Percentiles rank a stretch among this genome's conserved stretches.
These are phyloP conservation scores for Cutaneotrichosporon dermatis DNA, from an alignment of 1,284 basidiomycete species.

Conservation along the genomic window DNA sequence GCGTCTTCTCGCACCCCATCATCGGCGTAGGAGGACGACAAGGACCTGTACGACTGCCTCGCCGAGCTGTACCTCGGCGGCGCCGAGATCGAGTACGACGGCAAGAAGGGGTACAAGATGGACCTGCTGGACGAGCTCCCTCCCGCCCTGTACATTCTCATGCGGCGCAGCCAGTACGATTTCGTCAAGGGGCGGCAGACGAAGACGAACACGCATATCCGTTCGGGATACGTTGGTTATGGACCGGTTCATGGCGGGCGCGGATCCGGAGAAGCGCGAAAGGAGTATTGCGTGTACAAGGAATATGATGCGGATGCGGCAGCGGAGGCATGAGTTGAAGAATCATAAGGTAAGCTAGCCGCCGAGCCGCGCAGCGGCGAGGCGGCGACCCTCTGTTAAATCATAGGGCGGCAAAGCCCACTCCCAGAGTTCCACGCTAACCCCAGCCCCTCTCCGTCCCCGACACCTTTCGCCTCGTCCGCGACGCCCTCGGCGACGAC, in stretches of 20 bases:
- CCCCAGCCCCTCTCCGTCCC: conserved; percentile 32
- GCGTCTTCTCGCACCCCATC: conserved; percentile 87
- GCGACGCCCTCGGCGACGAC: conserved; percentile 23
- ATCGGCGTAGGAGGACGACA: conserved; percentile 80
- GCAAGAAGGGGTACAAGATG: conserved; percentile 79
- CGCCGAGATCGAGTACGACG: conserved; percentile 82
- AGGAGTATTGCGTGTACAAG: conserved; percentile 65
- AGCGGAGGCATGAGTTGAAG: conserved; percentile 62
- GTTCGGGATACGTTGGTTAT: conserved; percentile 82
- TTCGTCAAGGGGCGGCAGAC: conserved; percentile 61
- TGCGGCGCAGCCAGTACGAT: conserved; percentile 97
- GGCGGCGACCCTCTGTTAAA: too few species aligned
- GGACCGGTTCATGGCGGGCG: conserved; percentile 83
- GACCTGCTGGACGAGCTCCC: conserved; percentile 82
- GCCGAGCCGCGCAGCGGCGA: too few species aligned
- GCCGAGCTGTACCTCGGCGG: conserved; percentile 76
- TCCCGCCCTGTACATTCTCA: conserved; percentile 87
- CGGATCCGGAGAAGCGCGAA: conserved; percentile 64
- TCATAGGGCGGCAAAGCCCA: too few species aligned
- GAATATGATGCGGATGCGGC: conserved; percentile 60
- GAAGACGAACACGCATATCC: conserved; percentile 94
- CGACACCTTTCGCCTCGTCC: conserved; percentile 30
- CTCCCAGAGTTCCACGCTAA: too few species aligned
- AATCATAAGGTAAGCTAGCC: conserved; percentile 41
- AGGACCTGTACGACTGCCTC: conserved; percentile 88